Base-by-base conservation (phyloP, 176 grass and related monocot genomes). In the Metroxylon sagu region DNA sequence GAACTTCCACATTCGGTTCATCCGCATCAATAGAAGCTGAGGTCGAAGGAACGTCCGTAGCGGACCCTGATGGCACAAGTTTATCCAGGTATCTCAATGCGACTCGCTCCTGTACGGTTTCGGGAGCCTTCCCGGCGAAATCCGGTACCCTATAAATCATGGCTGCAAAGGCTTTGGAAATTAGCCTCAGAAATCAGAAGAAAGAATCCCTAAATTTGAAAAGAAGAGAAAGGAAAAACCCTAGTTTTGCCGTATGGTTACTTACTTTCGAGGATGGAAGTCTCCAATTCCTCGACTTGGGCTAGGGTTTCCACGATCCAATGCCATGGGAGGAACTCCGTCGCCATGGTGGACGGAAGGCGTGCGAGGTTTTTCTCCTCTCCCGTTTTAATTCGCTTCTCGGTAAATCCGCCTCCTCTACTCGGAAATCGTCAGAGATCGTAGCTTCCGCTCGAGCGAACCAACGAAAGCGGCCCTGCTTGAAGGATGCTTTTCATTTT, bases 271-370 rank as follows among this genome's bases (percentile, higher is more conserved):
- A 80, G 56, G 50, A 74, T 31, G 61, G 56, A 54, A 52, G 60
- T 31, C 3, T 74, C 64, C 17, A 72, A 19, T 39, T 49, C 23
- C 50, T 67, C 68, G 6, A 49, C 39, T 16, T 74, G 64, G 19
- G 71, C 69, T 74, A 80, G 71, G 77, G 77, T 61, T 69, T 80
- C 77, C 26, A 80, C 48, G 56, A 74, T 25, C 55, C 27, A 68
- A 18, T 30, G 57, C 77, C 63, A 68, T 14, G 61, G 18, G 71
- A 69, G 70, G 49, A 43, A 8, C 35, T 39, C 35, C 35, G 35
- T 39, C 7, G 35, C 35, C 35, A 39, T 39, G 35, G 35, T 8
- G 35, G 8, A 39, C 3, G 30, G 30, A 6, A 31, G 7, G 30
- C 30, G 7, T 2, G 1, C 7, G 35, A 2, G 35, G 12, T 39